These are phyloP conservation scores for Pichia exigua DNA, from an alignment of 805 yeast genomes.

Conservation along the genomic window DNA sequence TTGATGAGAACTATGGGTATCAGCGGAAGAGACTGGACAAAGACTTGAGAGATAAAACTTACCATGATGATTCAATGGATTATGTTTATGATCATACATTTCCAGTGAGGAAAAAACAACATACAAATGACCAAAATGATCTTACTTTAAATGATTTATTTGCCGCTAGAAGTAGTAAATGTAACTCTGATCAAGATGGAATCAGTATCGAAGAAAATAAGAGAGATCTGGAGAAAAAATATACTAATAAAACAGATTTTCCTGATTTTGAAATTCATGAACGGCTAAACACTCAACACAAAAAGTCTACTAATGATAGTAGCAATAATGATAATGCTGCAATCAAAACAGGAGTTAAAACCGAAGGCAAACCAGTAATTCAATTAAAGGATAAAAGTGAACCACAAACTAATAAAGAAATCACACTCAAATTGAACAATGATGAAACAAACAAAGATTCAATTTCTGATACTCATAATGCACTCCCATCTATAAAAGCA, in stretches of 20 bases:
- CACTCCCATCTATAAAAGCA: neutral
- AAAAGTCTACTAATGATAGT: too few species aligned
- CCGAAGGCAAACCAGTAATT: neutral
- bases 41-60: too few species aligned
- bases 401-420: neutral
- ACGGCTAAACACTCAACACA: too few species aligned
- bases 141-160: too few species aligned
- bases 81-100: neutral
- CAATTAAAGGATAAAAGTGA: neutral
- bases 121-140: neutral
- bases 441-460: neutral
- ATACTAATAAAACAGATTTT: too few species aligned
- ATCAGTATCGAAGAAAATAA: neutral
- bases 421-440: neutral
- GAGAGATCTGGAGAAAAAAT: too few species aligned
- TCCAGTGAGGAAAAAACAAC: neutral
- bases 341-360: too few species aligned
- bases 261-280: too few species aligned
- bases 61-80: neutral
- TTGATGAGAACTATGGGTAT: neutral
- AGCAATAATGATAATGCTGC: neutral
- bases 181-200: neutral
- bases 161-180: too few species aligned
- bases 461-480: too few species aligned
- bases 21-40: neutral